Percentiles rank a stretch among this genome's conserved stretches.
Evolutionary conservation across 371 early-diverging fungal genomes (phyloP).

Genomic region (Syncephalastrum monosporum): DNA sequence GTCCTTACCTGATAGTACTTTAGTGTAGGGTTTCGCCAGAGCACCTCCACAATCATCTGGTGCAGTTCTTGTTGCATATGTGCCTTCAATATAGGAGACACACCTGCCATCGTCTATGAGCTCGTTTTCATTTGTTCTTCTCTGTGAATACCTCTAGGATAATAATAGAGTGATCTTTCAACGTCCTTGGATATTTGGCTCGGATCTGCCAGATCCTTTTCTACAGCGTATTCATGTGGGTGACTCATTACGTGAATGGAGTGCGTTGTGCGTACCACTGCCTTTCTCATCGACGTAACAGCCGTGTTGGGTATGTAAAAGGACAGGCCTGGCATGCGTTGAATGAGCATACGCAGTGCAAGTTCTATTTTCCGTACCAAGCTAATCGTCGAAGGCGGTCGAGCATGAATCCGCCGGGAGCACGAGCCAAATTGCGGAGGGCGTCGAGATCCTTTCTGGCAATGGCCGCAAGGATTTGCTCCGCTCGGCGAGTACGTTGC

Average conservation of each 20-base stretch:
- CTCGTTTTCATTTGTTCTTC: neutral
- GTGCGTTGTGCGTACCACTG: conserved; percentile 26
- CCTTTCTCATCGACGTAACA: conserved; percentile 50
- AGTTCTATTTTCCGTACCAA: conserved; percentile 28
- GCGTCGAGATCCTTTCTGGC: conserved; percentile 25
- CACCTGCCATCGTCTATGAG: conserved; percentile 18
- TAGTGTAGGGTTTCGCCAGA: conserved; percentile 51
- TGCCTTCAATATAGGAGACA: conserved; percentile 43
- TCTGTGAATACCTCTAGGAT: conserved; percentile 36
- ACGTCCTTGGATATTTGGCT: conserved; percentile 51
- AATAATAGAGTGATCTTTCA: conserved; percentile 51
- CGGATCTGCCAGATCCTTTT: conserved; percentile 49
- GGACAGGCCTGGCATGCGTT: conserved; percentile 34
- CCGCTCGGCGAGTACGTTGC: conserved; percentile 30
- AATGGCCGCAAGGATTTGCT: conserved; percentile 32
- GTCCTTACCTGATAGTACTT: conserved; percentile 49
- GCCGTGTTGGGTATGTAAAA: conserved; percentile 52
- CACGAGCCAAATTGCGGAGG: conserved; percentile 31
- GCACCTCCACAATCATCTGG: conserved; percentile 46
- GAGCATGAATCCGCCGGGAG: conserved; percentile 36
- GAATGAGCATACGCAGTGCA: neutral
- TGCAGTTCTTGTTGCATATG: conserved; percentile 51
- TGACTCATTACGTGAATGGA: neutral
- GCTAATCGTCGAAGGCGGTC: conserved; percentile 37
- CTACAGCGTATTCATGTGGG: conserved; percentile 15